phyloP scores from a whole-genome alignment of 2,329 filamentous ascomycete species.

The Hypomyces perniciosus region DNA sequence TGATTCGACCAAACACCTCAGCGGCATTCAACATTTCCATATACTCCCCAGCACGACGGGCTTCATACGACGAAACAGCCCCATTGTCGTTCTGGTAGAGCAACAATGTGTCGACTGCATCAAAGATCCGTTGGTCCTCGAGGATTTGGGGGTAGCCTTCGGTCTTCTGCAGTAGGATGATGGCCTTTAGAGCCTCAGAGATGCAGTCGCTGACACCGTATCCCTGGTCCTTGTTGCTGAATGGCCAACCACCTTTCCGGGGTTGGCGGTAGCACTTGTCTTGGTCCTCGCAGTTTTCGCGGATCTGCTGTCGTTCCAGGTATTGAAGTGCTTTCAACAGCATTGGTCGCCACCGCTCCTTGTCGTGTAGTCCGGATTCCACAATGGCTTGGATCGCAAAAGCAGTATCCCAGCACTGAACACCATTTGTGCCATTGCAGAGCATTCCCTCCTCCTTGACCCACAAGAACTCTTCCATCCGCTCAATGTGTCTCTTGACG shows the following conservation, averaged over 20 bases:
- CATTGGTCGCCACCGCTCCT: constrained; percentile 76
- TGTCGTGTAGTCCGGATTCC: constrained; percentile 70
- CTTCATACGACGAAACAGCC: constrained; percentile 87
- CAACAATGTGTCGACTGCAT: constrained; percentile 84
- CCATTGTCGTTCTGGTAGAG: constrained; percentile 85
- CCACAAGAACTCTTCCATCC: constrained; percentile 84
- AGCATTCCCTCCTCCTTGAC: constrained; percentile 89
- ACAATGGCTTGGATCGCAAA: constrained; percentile 81
- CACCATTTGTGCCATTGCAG: constrained; percentile 94
- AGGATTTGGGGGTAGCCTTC: constrained; percentile 69
- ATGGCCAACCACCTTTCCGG: constrained; percentile 91
- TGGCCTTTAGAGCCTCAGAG: constrained; percentile 80
- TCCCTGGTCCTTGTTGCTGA: constrained; percentile 86
- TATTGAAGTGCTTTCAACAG: constrained; percentile 76
- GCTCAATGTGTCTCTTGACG: constrained; percentile 71
- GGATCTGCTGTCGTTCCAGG: constrained; percentile 85
- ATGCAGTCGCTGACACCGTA: constrained; percentile 96
- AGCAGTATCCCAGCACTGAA: constrained; percentile 93
- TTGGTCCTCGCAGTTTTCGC: constrained; percentile 72
- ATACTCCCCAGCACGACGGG: constrained; percentile 67
- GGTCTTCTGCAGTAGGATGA: constrained; percentile 76
- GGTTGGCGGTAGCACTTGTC: constrained; percentile 81
- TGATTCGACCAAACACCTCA: constrained; percentile 93
- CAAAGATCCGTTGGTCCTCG: constrained; percentile 70
- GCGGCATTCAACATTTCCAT: constrained; percentile 89